Percentiles rank a stretch among this genome's conserved stretches.
Conservation (phyloP, 2,329 filamentous ascomycete species). For the Ophiosphaerella korrae region DNA sequence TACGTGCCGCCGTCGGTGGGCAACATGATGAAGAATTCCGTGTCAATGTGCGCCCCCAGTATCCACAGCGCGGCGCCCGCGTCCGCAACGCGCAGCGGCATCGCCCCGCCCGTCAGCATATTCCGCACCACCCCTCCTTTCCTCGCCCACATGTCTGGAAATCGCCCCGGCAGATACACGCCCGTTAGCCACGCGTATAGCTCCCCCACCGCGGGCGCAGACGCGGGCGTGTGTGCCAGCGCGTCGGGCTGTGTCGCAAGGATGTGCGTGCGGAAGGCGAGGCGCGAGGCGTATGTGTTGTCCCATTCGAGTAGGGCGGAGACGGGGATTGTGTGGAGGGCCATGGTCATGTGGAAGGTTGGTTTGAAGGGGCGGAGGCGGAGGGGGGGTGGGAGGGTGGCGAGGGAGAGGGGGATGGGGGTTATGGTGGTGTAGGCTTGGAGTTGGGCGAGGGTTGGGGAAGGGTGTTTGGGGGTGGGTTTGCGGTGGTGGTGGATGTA, state of each 20-base stretch:
- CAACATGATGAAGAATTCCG: constrained; percentile 65
- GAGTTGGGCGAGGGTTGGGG: constrained; percentile 11
- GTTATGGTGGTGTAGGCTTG: constrained; percentile 50
- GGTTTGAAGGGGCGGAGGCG: constrained; percentile 64
- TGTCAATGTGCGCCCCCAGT: constrained; percentile 61
- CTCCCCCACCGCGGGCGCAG: constrained; percentile 58
- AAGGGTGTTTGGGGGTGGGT: neutral
- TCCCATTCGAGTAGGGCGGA: constrained; percentile 65
- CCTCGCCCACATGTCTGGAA: constrained; percentile 53
- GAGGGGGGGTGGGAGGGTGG: constrained; percentile 57
- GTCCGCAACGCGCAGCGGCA: constrained; percentile 47
- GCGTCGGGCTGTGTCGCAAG: constrained; percentile 50
- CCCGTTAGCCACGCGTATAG: constrained; percentile 61
- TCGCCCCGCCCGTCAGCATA: constrained; percentile 49
- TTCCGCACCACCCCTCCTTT: constrained; percentile 48
- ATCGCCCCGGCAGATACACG: constrained; percentile 63
- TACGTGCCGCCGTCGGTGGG: constrained; percentile 55
- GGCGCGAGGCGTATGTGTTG: constrained; percentile 60
- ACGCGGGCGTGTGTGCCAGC: constrained; percentile 42
- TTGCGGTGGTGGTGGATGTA: neutral
- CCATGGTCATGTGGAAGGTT: constrained; percentile 68
- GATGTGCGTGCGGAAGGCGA: constrained; percentile 57
- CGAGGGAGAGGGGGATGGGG: constrained; percentile 57
- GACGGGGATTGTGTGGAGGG: constrained; percentile 57
- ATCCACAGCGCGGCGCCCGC: constrained; percentile 52